phyloP scores from a whole-genome alignment of 2,329 filamentous ascomycete species.

The Achaetomium macrosporum region DNA sequence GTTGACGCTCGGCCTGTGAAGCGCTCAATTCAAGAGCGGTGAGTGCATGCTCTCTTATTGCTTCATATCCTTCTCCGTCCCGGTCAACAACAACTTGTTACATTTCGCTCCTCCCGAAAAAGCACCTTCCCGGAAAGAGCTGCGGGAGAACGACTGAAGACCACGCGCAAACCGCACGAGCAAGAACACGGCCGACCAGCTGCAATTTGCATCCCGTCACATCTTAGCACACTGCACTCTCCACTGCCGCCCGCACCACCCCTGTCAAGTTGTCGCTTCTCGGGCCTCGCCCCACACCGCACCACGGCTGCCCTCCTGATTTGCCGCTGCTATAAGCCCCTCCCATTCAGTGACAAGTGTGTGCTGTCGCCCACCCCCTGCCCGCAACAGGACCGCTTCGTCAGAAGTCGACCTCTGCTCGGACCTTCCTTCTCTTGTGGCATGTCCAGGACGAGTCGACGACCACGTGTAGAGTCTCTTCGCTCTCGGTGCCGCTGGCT shows the following conservation, averaged over 20 bases:
- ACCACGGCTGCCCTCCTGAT: conserved; percentile 17
- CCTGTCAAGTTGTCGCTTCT: conserved; percentile 27
- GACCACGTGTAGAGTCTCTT: background rate
- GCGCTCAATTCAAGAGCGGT: conserved; percentile 16
- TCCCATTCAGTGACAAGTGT: conserved; percentile 13
- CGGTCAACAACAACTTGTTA: conserved; percentile 5
- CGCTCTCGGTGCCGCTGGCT: background rate
- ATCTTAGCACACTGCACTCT: conserved; percentile 28
- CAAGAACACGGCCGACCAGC: conserved; percentile 10
- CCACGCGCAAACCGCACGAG: background rate
- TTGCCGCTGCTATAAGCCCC: conserved; percentile 27
- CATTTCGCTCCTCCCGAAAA: background rate
- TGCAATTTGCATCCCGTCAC: conserved; percentile 25
- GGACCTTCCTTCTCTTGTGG: conserved; percentile 1
- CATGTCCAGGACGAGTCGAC: conserved; percentile 3
- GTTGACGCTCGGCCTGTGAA: conserved; percentile 1
- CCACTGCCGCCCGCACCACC: conserved; percentile 27
- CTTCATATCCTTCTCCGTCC: conserved; percentile 7
- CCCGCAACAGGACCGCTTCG: conserved; percentile 11
- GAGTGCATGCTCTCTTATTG: conserved; percentile 15
- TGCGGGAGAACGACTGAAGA: conserved; percentile 8
- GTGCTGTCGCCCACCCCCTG: conserved; percentile 15
- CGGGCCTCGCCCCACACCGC: conserved; percentile 17
- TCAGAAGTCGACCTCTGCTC: background rate
- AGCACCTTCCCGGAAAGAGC: conserved; percentile 5